A percentile compares a stretch with the other conserved stretches of the same genome.
Evolutionary conservation across 805 yeast genomes (phyloP).

Genomic region (Candida hispaniensis): DNA sequence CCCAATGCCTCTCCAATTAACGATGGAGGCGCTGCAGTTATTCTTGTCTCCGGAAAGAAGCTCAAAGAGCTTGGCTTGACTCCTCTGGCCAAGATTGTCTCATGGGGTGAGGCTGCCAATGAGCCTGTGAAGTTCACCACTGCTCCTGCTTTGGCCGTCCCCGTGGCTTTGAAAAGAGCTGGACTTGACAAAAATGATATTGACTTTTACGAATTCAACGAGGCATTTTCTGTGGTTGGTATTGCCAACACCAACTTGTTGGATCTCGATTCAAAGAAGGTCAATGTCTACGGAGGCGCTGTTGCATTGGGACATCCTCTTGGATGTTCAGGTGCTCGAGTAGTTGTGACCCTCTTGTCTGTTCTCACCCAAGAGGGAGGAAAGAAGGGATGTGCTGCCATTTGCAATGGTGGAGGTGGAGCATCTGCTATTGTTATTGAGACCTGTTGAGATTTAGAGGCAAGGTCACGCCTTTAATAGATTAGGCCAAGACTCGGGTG

Average conservation of each 20-base stretch:
- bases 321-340: conserved; percentile 91
- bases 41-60: conserved; percentile 76
- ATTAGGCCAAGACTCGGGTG: too few relatives aligned
- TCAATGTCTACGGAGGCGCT: conserved; percentile 92
- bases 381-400: conserved; percentile 86
- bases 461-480: too few relatives aligned
- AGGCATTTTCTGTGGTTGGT: conserved; percentile 96
- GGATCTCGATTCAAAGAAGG: conserved; percentile 53
- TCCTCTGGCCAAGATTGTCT: conserved; percentile 80
- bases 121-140: conserved; percentile 91
- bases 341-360: conserved; percentile 73
- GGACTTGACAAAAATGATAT: conserved; percentile 52
- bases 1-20: conserved; percentile 94
- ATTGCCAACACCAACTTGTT: conserved; percentile 70
- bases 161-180: conserved; percentile 90
- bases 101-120: conserved; percentile 99
- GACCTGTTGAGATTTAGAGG: conserved; percentile 15
- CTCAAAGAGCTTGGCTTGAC: conserved; percentile 74
- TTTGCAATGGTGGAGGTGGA: conserved; percentile 99
- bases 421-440: conserved; percentile 89
- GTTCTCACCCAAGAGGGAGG: conserved; percentile 78
- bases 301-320: conserved; percentile 93
- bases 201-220: conserved; percentile 91
- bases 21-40: conserved; percentile 96
- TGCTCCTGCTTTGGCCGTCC: conserved; percentile 90